Conservation (phyloP, 441 rosid genomes). For the Arabidopsis hybrid region DNA sequence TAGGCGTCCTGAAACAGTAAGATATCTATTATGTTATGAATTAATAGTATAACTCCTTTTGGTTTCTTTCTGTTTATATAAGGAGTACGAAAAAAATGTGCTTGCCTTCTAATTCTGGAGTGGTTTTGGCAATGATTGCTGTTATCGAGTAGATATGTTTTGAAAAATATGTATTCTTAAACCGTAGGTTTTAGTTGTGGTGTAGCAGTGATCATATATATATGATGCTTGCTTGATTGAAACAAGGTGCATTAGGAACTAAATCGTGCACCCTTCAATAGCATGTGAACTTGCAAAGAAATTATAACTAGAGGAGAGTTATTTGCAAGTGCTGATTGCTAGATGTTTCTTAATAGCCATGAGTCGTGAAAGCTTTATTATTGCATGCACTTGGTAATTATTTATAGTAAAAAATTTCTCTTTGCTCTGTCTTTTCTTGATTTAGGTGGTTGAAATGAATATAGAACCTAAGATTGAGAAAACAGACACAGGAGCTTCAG, state of each 20-base stretch:
- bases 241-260: background rate
- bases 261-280: background rate
- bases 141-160: background rate
- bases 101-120: too few relatives aligned
- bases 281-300: slow-evolving; percentile 1
- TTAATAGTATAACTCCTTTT: background rate
- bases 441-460: slow-evolving; percentile 27
- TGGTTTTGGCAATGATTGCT: background rate
- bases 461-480: background rate
- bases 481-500: slow-evolving; percentile 7
- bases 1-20: slow-evolving; percentile 54
- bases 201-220: background rate
- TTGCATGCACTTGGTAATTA: slow-evolving; percentile 17
- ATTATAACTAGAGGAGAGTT: background rate
- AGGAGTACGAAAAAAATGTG: background rate
- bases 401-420: background rate
- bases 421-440: background rate
- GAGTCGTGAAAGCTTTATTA: slow-evolving; percentile 1
- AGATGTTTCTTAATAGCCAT: background rate
- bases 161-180: background rate
- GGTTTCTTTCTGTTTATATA: slow-evolving; percentile 10
- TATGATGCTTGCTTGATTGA: slow-evolving; percentile 5
- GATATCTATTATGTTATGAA: slow-evolving; percentile 32
- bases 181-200: slow-evolving; percentile 8
- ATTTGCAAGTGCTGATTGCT: background rate